A percentile compares a stretch with the other conserved stretches of the same genome.
These are phyloP conservation scores for Lentinula aciculospora DNA, from an alignment of 768 basidiomycete genomes.

Conservation along the genomic window DNA sequence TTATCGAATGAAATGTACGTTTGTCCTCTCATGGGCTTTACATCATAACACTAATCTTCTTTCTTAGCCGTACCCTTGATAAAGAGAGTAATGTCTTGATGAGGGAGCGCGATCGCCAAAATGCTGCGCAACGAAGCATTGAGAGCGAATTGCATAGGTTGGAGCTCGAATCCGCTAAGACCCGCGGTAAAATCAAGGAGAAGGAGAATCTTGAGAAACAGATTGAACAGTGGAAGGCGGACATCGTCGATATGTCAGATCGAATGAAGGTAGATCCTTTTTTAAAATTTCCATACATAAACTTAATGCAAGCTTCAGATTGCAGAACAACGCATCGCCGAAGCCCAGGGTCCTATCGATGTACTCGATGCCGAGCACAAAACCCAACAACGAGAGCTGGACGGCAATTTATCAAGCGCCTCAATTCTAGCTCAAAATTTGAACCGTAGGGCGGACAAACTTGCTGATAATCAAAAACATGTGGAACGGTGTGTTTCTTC, in stretches of 20 bases:
- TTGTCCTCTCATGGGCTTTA: neutral
- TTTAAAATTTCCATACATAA: neutral
- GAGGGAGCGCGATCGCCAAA: slow-evolving; percentile 60
- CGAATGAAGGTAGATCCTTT: slow-evolving; percentile 43
- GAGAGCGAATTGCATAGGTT: slow-evolving; percentile 60
- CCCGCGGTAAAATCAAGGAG: slow-evolving; percentile 54
- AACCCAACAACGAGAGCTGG: slow-evolving; percentile 43
- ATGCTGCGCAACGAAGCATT: slow-evolving; percentile 40
- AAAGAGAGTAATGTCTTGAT: slow-evolving; percentile 52
- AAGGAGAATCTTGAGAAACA: slow-evolving; percentile 50
- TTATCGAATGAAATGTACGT: slow-evolving; percentile 64
- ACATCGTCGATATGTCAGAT: slow-evolving; percentile 36
- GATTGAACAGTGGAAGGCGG: slow-evolving; percentile 53
- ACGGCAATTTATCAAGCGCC: slow-evolving; percentile 41
- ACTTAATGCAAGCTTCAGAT: slow-evolving; percentile 35
- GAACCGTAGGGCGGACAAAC: slow-evolving; percentile 56
- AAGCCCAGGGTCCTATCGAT: slow-evolving; percentile 62
- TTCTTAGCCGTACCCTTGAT: slow-evolving; percentile 55
- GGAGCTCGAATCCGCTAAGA: slow-evolving; percentile 54
- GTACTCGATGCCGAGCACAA: slow-evolving; percentile 52
- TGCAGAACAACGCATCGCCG: slow-evolving; percentile 52
- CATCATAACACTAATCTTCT: neutral
- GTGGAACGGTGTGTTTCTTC: slow-evolving; percentile 51
- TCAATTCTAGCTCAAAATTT: slow-evolving; percentile 59
- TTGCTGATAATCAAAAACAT: slow-evolving; percentile 52